Evolutionary conservation across 805 yeast species (phyloP), one percentile per base, ranked within the genome.

Genomic region (Candida vaughaniae): DNA sequence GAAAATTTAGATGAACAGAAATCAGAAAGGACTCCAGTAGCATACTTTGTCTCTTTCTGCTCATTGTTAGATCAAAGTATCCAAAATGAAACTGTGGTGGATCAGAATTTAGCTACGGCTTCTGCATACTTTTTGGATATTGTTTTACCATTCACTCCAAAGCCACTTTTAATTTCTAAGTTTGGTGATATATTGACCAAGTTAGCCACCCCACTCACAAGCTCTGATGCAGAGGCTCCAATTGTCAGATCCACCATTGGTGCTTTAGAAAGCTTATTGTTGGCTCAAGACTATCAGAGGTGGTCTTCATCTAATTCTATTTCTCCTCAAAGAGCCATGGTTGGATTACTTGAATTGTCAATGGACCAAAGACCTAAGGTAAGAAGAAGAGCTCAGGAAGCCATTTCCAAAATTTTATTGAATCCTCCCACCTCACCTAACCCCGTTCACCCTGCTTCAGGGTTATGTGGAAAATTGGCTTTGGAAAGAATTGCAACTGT

Each of bases 321-420:
- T 26, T 77, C 85, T n/a, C 95, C 96, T 34, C 78, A 75, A 54
- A 77, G 95, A 69, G 96, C 93, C 29, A 64, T 89, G 41, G 73
- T 75, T 26, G 95, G 91, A 31, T 62, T 90, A 41, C 62, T 90
- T 41, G 88, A 85, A 56, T 71, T 88, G 43, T 78, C 91, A 0
- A 64, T 86, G 29, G 97, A 93, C 60, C 83, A 85, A 31, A 78
- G 98, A 56, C 99, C 99, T 25, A 93, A 93, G 53, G 95, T 93
- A 9, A 79, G 99, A 59, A 87, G 85, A 75, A 82, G 97, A 68
- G 95, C 98, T 1, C 84, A 82, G 52, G 99, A 93, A 40, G 85
- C 97, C 2, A 73, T 93, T n/a, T 64, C 72, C 33, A 73, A 69
- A 3, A 66, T 93, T 20, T 65, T 93, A 42, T 47, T 64, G 2